Evolutionary conservation across 2,329 filamentous ascomycete genomes (phyloP).

Genomic region (Tolypocladium ophioglossoides): DNA sequence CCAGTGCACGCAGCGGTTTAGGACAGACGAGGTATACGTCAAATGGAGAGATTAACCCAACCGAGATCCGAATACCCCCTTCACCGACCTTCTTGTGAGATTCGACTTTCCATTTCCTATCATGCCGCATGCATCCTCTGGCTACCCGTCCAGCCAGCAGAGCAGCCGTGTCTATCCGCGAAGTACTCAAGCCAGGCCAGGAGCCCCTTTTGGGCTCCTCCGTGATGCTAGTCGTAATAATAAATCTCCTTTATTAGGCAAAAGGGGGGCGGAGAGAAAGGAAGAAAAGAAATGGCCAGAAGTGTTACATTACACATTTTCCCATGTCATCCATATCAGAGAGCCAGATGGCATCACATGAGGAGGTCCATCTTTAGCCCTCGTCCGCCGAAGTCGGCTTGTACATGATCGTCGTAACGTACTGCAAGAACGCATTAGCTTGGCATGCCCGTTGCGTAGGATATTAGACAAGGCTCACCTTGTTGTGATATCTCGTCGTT

Average conservation of each 20-base stretch:
- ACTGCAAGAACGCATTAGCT: slow-evolving; percentile 40
- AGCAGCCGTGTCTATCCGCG: background rate
- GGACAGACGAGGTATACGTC: slow-evolving; percentile 72
- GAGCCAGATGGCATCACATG: background rate
- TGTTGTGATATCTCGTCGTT: slow-evolving; percentile 94
- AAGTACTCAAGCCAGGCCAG: background rate
- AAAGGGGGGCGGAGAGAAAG: background rate
- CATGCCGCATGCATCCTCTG: background rate
- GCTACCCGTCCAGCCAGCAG: background rate
- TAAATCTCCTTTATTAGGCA: background rate
- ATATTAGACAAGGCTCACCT: slow-evolving; percentile 42
- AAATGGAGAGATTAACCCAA: slow-evolving; percentile 57
- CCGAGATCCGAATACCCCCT: background rate
- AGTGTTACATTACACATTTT: background rate
- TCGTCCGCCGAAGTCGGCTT: slow-evolving; percentile 66
- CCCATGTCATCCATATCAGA: background rate
- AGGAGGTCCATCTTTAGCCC: slow-evolving; percentile 11
- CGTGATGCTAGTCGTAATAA: background rate
- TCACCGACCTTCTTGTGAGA: background rate
- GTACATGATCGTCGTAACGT: slow-evolving; percentile 95
- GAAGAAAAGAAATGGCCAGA: background rate
- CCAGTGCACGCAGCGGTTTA: slow-evolving; percentile 74
- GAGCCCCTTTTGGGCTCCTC: background rate
- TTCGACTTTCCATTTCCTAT: background rate
- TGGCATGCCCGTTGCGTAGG: too few species aligned